Base-by-base conservation (phyloP, 257 asterid species). In the Capsicum chinense region DNA sequence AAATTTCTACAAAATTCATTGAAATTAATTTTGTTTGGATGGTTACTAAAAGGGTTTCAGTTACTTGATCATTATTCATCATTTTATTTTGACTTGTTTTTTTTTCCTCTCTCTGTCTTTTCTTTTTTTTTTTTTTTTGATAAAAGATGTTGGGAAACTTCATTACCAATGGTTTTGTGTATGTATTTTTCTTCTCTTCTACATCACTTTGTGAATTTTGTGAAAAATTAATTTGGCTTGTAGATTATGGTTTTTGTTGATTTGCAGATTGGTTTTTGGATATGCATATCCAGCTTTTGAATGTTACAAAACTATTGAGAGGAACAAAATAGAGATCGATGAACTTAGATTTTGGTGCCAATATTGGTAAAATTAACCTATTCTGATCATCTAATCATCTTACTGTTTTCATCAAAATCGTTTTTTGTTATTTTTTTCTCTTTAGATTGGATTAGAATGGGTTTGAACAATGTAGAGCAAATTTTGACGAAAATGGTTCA, bases 231-330 rank as follows among this genome's bases (percentile, higher is more conserved):
- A 5, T 47, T 39, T 39, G 44, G 44, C 44, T 39, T 39, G 44
- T 39, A 9, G 9, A 47, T 47, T 6, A 47, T 47, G 52, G 52
- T 59, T 68, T 58, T 21, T 39, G 66, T 82, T 52, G 83, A 56
- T 21, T 56, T 71, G 64, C 92, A 95, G 98, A 83, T 86, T 94
- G 92, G 90, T 89, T 83, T 92, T 95, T 19, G 98, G 98, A 80
- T 95, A 95, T 85, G 98, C 93, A 1, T 94, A 94, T 67, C 98
- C 98, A 79, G 97, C 98, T 12, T 92, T 95, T 88, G 97, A 92
- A 69, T 95, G 98, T 56, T 95, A 91, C 88, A 95, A 93, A 86
- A 88, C 93, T 5, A 83, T 95, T 70, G 98, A 95, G 89, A 95
- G 90, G 87, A 92, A 92, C 87, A 90, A 88, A 88, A 97, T 93